Evolutionary conservation across 2,329 filamentous ascomycete species (phyloP).

Genomic region (Ceratocystis papillata): DNA sequence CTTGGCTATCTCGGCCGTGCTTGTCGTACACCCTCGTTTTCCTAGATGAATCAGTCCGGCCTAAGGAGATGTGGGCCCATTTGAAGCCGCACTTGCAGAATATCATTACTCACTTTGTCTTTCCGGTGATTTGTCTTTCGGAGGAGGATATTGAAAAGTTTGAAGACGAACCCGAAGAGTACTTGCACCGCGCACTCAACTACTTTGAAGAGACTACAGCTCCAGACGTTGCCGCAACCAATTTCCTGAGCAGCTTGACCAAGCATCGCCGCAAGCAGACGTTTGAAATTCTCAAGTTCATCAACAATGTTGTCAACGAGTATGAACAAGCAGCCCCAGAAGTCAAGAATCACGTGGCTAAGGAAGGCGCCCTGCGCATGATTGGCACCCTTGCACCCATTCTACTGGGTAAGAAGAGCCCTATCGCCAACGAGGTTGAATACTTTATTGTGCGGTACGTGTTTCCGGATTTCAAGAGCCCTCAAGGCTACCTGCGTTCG

Average conservation of each 20-base stretch:
- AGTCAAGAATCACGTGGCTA: conserved; percentile 87
- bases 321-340: conserved; percentile 77
- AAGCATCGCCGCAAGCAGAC: conserved; percentile 93
- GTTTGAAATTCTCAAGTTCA: conserved; percentile 85
- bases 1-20: conserved; percentile 90
- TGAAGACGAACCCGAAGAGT: conserved; percentile 87
- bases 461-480: conserved; percentile 92
- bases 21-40: conserved; percentile 90
- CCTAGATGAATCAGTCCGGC: conserved; percentile 92
- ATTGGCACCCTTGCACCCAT: conserved; percentile 91
- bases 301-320: conserved; percentile 87
- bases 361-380: conserved; percentile 94
- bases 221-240: conserved; percentile 89
- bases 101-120: conserved; percentile 86
- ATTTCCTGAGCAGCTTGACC: conserved; percentile 89
- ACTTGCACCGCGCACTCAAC: conserved; percentile 92
- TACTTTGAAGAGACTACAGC: conserved; percentile 96
- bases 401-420: conserved; percentile 94
- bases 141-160: conserved; percentile 91
- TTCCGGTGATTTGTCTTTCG: conserved; percentile 86
- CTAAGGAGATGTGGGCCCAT: conserved; percentile 92
- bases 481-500: conserved; percentile 82
- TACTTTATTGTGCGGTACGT: conserved; percentile 98
- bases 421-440: conserved; percentile 93
- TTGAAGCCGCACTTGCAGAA: conserved; percentile 89